phyloP scores from a whole-genome alignment of 176 grass and related monocot genomes.

The Phyllostachys edulis region DNA sequence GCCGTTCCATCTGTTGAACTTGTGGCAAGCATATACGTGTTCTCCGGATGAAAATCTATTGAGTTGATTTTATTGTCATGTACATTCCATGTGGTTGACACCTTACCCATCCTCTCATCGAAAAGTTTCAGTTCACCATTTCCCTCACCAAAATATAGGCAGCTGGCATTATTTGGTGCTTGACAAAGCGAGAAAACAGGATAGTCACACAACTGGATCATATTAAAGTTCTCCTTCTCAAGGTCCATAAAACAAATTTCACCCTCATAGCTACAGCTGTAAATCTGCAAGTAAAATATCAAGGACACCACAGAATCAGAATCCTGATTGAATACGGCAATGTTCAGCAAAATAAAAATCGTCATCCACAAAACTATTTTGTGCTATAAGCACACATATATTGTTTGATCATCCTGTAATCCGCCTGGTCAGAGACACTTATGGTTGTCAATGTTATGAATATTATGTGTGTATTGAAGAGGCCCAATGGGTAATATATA shows the following conservation, averaged over 20 bases:
- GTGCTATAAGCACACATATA: neutral
- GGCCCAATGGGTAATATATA: no score
- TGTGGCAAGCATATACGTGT: constrained; percentile 62
- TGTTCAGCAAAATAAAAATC: neutral
- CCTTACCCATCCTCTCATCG: constrained; percentile 61
- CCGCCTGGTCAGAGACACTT: neutral
- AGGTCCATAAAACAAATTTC: constrained; percentile 82
- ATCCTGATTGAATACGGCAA: neutral
- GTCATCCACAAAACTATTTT: neutral
- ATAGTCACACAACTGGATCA: constrained; percentile 47
- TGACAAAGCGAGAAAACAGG: constrained; percentile 62
- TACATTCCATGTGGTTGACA: constrained; percentile 49
- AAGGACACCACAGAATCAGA: neutral
- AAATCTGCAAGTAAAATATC: constrained; percentile 57
- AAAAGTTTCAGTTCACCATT: constrained; percentile 55
- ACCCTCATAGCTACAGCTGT: constrained; percentile 68
- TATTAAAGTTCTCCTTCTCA: constrained; percentile 63
- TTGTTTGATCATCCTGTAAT: neutral
- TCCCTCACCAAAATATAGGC: constrained; percentile 57
- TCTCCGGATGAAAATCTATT: constrained; percentile 70
- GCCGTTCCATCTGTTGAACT: constrained; percentile 65
- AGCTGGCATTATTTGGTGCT: constrained; percentile 43
- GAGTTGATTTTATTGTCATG: constrained; percentile 64
- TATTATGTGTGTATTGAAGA: no score
- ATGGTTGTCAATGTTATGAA: no score